phyloP scores from a whole-genome alignment of 768 basidiomycete genomes.

The Cubamyces lactineus region DNA sequence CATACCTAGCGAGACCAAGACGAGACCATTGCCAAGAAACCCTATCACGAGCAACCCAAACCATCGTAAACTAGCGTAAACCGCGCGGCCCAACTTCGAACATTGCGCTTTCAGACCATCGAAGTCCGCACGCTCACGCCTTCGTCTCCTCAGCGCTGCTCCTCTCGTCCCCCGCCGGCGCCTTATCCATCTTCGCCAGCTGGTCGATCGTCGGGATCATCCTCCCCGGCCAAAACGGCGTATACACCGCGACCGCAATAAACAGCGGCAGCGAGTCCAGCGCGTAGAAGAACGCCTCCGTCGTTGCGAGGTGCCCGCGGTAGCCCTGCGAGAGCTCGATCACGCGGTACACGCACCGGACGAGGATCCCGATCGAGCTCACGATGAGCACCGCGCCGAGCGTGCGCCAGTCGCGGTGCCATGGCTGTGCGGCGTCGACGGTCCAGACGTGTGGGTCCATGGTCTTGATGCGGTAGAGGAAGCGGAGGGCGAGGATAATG shows the following conservation, averaged over 20 bases:
- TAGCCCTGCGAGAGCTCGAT: conserved; percentile 68
- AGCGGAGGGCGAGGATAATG: conserved; percentile 48
- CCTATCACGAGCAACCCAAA: background rate
- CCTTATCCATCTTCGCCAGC: conserved; percentile 8
- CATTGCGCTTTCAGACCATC: too few relatives aligned
- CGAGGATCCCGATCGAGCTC: conserved; percentile 67
- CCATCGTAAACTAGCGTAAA: background rate
- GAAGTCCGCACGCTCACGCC: too few relatives aligned
- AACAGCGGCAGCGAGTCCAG: conserved; percentile 70
- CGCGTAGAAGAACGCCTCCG: conserved; percentile 66
- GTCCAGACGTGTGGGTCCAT: conserved; percentile 46
- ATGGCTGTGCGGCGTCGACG: conserved; percentile 41
- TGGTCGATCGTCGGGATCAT: conserved; percentile 43
- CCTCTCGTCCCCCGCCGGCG: background rate
- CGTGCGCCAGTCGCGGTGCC: conserved; percentile 62
- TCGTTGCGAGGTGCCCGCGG: conserved; percentile 55
- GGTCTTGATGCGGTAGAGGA: conserved; percentile 51
- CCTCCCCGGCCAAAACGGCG: conserved; percentile 67
- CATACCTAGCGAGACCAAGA: background rate
- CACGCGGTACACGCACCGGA: conserved; percentile 64
- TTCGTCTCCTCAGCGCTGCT: conserved; percentile 9
- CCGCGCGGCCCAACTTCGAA: too few relatives aligned
- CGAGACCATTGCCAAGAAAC: background rate
- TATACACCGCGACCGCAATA: conserved; percentile 58
- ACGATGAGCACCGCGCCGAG: conserved; percentile 53